Evolutionary conservation across 495 filamentous ascomycete species (phyloP), one percentile per base, ranked within the genome.

Genomic region (Glutinoglossum americanum): DNA sequence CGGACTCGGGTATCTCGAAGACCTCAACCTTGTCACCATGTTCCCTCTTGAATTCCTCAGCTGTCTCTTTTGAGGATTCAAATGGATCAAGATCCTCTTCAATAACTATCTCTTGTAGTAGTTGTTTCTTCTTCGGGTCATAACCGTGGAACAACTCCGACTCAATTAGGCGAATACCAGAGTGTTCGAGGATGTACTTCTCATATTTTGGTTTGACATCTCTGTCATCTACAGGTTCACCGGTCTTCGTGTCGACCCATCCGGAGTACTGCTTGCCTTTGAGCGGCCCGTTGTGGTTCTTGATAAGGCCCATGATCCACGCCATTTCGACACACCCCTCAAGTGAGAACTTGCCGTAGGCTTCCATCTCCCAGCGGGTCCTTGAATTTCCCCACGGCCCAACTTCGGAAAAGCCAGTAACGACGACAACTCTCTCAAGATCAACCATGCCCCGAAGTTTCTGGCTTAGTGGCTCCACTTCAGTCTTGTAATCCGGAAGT

Each of bases 271-370:
- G 80, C 73, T 94, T 84, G 66, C 93, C 92, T 72, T 97, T 97
- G 67, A 99, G 81, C 8, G 88, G 86, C n/a, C 92, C 93, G 62
- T 97, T 96, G 73, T 94, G 87, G 67, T 99, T 93, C 73, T 85
- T 94, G 71, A 99, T 97, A 58, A 97, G 82, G 58, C 93, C 93
- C 92, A 97, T 99, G 66, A 99, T 86, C 92, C 92, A 99, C 32
- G 92, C 88, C 92, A 99, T 97, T 70, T 99, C 92, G 59, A 99
- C 83, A 65, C 92, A 97, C 19, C 92, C 92, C 70, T 97, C 92
- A 19, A 97, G 80, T 19, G 93, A 97, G 74, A 99, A 99, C 65
- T 93, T 76, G 63, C 92, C 92, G 62, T 89, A 79, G 11, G 93
- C 88, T 70, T 99, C 92, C 89, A 97, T 99, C 71, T 99, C 89